Conservation (phyloP, 495 filamentous ascomycete species). For the Hypomontagnella submonticulosa region DNA sequence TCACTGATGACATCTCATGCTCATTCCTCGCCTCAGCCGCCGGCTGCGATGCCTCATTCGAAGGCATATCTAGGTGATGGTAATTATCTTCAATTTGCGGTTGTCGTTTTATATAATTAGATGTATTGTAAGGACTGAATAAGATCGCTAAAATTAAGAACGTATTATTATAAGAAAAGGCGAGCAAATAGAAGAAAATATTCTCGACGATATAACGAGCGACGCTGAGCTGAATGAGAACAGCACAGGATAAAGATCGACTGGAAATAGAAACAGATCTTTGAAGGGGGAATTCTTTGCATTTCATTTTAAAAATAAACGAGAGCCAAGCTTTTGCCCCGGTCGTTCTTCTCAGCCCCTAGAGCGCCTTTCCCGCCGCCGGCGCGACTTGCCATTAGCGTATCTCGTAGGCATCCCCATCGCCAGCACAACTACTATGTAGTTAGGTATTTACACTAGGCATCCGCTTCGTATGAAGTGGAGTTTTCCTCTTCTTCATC, state of each 20-base stretch:
- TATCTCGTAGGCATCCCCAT: background rate
- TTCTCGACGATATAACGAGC: conserved; percentile 24
- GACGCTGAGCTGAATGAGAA: conserved; percentile 24
- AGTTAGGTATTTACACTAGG: background rate
- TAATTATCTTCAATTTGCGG: conserved; percentile 6
- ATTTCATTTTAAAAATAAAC: conserved; percentile 27
- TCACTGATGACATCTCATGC: conserved; percentile 31
- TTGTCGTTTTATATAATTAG: conserved; percentile 6
- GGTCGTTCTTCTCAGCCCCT: conserved; percentile 6
- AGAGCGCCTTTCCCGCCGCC: conserved; percentile 12
- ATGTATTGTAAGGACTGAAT: background rate
- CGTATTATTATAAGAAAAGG: conserved; percentile 14
- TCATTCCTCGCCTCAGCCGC: conserved; percentile 19
- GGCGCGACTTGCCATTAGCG: conserved; percentile 24
- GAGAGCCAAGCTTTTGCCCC: conserved; percentile 39
- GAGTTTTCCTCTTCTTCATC: too few relatives aligned
- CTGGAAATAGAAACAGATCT: conserved; percentile 15
- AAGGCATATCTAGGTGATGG: conserved; percentile 22
- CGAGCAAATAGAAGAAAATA: conserved; percentile 27
- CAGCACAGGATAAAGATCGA: conserved; percentile 27
- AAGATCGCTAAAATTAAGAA: conserved; percentile 17
- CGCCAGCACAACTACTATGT: background rate
- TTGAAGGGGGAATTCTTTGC: conserved; percentile 17
- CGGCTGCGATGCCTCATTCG: conserved; percentile 22
- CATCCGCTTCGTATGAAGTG: background rate